Percentiles rank a stretch among this genome's conserved stretches.
phyloP scores from a whole-genome alignment of 2,329 filamentous ascomycete species.

The Fusarium mangiferae region DNA sequence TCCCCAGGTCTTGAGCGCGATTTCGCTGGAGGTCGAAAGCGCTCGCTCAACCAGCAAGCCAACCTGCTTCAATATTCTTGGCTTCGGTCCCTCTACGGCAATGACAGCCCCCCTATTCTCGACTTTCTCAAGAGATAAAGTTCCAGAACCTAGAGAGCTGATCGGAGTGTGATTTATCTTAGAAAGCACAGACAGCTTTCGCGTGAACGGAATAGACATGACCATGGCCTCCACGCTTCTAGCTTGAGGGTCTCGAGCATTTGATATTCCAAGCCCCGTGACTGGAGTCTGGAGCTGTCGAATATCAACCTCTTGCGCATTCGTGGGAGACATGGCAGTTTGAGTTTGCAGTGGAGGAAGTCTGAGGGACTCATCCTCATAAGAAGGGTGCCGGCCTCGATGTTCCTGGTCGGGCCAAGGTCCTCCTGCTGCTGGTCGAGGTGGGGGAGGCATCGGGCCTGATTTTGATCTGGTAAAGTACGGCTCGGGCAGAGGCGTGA shows the following conservation, averaged over 20 bases:
- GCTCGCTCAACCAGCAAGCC: constrained; percentile 73
- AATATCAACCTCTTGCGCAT: constrained; percentile 40
- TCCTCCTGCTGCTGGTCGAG: constrained; percentile 53
- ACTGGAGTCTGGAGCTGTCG: constrained; percentile 43
- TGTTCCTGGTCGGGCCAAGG: constrained; percentile 47
- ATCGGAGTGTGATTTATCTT: constrained; percentile 77
- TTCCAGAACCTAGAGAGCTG: constrained; percentile 49
- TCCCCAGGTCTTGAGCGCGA: constrained; percentile 57
- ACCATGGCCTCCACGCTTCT: constrained; percentile 73
- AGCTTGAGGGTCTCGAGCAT: constrained; percentile 48
- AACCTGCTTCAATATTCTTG: constrained; percentile 61
- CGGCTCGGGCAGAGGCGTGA: constrained; percentile 45
- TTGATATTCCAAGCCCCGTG: constrained; percentile 41
- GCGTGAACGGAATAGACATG: constrained; percentile 77
- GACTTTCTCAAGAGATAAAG: constrained; percentile 34
- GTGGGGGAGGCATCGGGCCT: constrained; percentile 65
- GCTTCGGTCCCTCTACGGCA: constrained; percentile 80
- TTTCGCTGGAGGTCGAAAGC: constrained; percentile 59
- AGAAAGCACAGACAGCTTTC: constrained; percentile 80
- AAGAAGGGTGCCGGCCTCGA: constrained; percentile 57
- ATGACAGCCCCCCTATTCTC: constrained; percentile 80
- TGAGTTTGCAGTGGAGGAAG: constrained; percentile 64
- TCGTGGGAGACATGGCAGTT: constrained; percentile 46
- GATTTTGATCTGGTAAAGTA: constrained; percentile 48
- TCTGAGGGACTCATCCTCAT: constrained; percentile 62